phyloP scores from a whole-genome alignment of 768 basidiomycete genomes.

The Hericium alpestre region DNA sequence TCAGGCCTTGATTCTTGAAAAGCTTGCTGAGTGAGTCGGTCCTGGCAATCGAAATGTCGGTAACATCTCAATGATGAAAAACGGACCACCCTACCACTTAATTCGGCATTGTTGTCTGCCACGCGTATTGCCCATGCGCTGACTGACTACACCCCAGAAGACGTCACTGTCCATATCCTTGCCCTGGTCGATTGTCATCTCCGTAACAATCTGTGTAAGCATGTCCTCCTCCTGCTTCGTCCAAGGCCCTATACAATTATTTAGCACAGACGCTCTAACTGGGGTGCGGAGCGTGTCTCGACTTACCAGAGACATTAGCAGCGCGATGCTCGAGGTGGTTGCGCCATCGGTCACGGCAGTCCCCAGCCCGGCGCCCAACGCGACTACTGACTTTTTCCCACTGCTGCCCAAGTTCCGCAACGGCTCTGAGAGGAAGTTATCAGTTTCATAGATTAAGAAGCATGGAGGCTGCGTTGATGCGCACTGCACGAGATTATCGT shows the following conservation, averaged over 20 bases:
- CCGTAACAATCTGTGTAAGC: slow-evolving; percentile 62
- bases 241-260: slow-evolving; percentile 44
- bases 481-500: slow-evolving; percentile 51
- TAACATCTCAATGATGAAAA: background rate
- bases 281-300: background rate
- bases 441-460: background rate
- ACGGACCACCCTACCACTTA: slow-evolving; percentile 49
- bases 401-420: slow-evolving; percentile 56
- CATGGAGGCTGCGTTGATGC: slow-evolving; percentile 14
- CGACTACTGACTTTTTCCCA: slow-evolving; percentile 69
- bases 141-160: slow-evolving; percentile 72
- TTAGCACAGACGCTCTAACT: background rate
- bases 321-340: slow-evolving; percentile 70
- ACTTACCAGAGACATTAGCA: slow-evolving; percentile 45
- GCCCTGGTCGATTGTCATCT: slow-evolving; percentile 65
- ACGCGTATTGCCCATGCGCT: slow-evolving; percentile 65
- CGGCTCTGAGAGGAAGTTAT: slow-evolving; percentile 38
- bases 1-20: slow-evolving; percentile 61
- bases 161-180: slow-evolving; percentile 68
- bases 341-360: slow-evolving; percentile 79
- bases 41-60: slow-evolving; percentile 28
- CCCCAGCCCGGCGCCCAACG: slow-evolving; percentile 67
- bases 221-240: slow-evolving; percentile 70
- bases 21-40: slow-evolving; percentile 66
- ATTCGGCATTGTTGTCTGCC: slow-evolving; percentile 79